These are phyloP conservation scores for Fraxinus xanthoxyloides DNA, from an alignment of 305 asterid genomes.

Conservation along the genomic window DNA sequence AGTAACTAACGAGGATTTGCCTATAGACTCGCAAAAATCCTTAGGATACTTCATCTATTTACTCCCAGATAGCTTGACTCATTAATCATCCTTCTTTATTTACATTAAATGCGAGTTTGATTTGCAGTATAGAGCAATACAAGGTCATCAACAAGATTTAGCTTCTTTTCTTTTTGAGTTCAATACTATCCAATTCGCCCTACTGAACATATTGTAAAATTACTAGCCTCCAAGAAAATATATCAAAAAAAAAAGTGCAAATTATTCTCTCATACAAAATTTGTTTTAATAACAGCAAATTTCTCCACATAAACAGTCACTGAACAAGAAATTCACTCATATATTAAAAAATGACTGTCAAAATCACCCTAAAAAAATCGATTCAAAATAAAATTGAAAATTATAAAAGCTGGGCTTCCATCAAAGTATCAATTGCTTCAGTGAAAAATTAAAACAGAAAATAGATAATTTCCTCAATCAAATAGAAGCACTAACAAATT, in stretches of 20 bases:
- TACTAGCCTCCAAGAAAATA: background rate
- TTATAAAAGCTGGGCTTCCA: background rate
- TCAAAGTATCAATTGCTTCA: background rate
- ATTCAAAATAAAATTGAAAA: background rate
- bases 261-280: background rate
- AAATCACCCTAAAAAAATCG: background rate
- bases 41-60: background rate
- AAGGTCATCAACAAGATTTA: background rate
- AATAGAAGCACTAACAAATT: background rate
- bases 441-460: background rate
- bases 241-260: background rate
- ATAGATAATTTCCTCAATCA: background rate
- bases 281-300: background rate
- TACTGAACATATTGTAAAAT: background rate
- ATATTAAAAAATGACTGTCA: background rate
- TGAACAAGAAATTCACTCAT: background rate
- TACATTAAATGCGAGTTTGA: background rate
- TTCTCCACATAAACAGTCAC: background rate
- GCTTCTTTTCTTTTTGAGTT: background rate
- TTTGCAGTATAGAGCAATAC: background rate
- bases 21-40: background rate
- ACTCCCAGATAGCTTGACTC: background rate
- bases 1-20: background rate
- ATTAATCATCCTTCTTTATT: background rate
- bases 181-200: background rate